These are phyloP conservation scores for Tolypocladium capitatum DNA, from an alignment of 2,329 filamentous ascomycete genomes.

Conservation along the genomic window DNA sequence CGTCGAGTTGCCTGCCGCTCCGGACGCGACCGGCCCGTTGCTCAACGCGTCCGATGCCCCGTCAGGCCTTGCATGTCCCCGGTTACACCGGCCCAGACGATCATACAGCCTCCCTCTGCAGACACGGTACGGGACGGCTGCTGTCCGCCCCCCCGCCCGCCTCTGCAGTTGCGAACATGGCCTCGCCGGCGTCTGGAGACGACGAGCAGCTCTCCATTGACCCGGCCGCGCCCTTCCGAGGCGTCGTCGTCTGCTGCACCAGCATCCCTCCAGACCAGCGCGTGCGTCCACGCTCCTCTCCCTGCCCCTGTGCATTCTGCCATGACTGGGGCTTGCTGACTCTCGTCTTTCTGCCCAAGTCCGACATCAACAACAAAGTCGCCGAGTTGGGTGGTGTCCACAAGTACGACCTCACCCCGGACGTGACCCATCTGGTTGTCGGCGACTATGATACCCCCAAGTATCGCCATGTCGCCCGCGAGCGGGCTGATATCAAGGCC, in stretches of 20 bases:
- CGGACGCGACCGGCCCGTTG: neutral
- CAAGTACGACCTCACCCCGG: slow-evolving; percentile 85
- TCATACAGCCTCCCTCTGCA: neutral
- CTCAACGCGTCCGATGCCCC: neutral
- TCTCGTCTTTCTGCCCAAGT: slow-evolving; percentile 15
- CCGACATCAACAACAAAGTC: slow-evolving; percentile 49
- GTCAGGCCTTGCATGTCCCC: neutral
- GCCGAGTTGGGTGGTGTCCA: slow-evolving; percentile 74
- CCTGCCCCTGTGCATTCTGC: neutral
- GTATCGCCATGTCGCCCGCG: slow-evolving; percentile 87
- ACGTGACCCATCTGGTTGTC: slow-evolving; percentile 88
- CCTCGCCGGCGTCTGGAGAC: slow-evolving; percentile 12
- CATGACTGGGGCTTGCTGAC: neutral
- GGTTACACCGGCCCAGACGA: neutral
- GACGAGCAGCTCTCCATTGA: slow-evolving; percentile 29
- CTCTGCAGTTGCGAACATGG: slow-evolving; percentile 10
- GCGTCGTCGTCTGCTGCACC: slow-evolving; percentile 76
- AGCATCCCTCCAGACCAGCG: slow-evolving; percentile 68
- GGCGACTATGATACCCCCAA: slow-evolving; percentile 83
- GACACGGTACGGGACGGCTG: neutral
- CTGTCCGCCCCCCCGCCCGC: neutral
- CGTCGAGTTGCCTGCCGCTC: neutral
- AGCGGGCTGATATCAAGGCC: slow-evolving; percentile 72
- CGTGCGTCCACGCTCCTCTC: slow-evolving; percentile 33
- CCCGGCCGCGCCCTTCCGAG: slow-evolving; percentile 50